Evolutionary conservation across 805 yeast genomes (phyloP).

Genomic region (Komagataella kurtzmanii): DNA sequence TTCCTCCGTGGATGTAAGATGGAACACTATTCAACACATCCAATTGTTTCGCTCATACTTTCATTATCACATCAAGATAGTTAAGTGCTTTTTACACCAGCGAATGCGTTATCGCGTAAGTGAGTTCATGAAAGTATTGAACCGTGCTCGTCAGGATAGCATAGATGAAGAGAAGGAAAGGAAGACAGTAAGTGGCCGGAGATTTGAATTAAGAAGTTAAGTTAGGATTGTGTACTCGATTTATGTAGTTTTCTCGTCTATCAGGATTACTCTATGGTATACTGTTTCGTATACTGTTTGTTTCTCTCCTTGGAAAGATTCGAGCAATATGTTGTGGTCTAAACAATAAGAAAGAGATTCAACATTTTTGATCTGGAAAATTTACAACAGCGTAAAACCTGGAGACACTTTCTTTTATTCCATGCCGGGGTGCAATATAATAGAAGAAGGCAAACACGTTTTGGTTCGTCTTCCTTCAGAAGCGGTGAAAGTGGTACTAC

Average conservation of each 20-base stretch:
- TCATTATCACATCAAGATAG: slow-evolving; percentile 97
- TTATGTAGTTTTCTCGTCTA: background rate
- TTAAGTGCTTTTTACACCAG: slow-evolving; percentile 96
- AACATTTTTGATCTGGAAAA: background rate
- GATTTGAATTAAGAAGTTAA: slow-evolving; percentile 27
- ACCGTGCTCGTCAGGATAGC: slow-evolving; percentile 92
- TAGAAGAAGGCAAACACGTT: slow-evolving; percentile 20
- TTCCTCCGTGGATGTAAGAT: slow-evolving; percentile 45
- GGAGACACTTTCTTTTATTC: too few species aligned
- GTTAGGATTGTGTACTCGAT: background rate
- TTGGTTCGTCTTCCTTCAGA: slow-evolving; percentile 74
- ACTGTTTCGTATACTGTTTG: too few species aligned
- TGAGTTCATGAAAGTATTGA: slow-evolving; percentile 87
- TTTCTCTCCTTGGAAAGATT: too few species aligned
- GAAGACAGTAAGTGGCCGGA: slow-evolving; percentile 63
- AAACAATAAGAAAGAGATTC: background rate
- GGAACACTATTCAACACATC: slow-evolving; percentile 83
- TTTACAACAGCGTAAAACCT: background rate
- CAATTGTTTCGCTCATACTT: slow-evolving; percentile 90
- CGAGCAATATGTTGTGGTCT: too few species aligned
- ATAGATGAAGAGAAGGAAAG: slow-evolving; percentile 46
- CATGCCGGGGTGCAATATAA: background rate
- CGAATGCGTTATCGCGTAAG: slow-evolving; percentile 95
- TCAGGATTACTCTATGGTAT: too few species aligned
- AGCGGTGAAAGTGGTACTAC: slow-evolving; percentile 57